Conservation (phyloP, 2,329 filamentous ascomycete genomes). For the Epichloe aotearoae region DNA sequence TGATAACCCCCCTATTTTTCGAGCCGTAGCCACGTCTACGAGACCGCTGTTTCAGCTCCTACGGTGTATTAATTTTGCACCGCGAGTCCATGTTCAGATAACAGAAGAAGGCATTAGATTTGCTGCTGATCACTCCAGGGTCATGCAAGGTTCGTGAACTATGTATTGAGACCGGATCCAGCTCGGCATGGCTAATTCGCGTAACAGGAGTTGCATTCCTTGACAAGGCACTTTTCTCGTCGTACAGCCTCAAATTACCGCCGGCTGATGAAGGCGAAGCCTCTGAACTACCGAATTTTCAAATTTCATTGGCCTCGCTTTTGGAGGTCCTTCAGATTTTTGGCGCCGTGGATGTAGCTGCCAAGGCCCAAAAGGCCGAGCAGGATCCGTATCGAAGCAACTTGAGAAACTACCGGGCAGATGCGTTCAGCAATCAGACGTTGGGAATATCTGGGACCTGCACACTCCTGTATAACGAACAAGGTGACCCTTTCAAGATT, state of each 20-base stretch:
- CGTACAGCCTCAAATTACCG: constrained; percentile 55
- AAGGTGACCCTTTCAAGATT: constrained; percentile 70
- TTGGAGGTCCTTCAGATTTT: constrained; percentile 95
- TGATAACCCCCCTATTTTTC: constrained; percentile 44
- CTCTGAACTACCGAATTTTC: constrained; percentile 53
- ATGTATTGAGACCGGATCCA: not conserved
- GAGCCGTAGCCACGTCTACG: constrained; percentile 64
- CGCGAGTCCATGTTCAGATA: constrained; percentile 54
- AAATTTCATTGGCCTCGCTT: constrained; percentile 74
- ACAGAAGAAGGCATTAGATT: constrained; percentile 77
- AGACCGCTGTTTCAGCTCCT: constrained; percentile 56
- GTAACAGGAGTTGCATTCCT: constrained; percentile 53
- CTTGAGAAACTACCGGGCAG: constrained; percentile 47
- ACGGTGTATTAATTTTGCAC: constrained; percentile 46
- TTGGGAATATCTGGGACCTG: constrained; percentile 79
- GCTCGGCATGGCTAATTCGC: not conserved
- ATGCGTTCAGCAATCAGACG: constrained; percentile 72
- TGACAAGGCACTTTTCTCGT: constrained; percentile 78
- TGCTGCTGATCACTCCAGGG: constrained; percentile 73
- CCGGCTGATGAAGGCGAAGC: constrained; percentile 23
- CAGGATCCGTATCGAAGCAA: constrained; percentile 49
- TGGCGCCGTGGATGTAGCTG: constrained; percentile 60
- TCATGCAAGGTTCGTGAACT: constrained; percentile 63
- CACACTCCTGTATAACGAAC: constrained; percentile 61
- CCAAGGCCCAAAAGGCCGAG: constrained; percentile 43